Base-by-base conservation (phyloP, 1,284 basidiomycete genomes). In the Ceratobasidium sp. region DNA sequence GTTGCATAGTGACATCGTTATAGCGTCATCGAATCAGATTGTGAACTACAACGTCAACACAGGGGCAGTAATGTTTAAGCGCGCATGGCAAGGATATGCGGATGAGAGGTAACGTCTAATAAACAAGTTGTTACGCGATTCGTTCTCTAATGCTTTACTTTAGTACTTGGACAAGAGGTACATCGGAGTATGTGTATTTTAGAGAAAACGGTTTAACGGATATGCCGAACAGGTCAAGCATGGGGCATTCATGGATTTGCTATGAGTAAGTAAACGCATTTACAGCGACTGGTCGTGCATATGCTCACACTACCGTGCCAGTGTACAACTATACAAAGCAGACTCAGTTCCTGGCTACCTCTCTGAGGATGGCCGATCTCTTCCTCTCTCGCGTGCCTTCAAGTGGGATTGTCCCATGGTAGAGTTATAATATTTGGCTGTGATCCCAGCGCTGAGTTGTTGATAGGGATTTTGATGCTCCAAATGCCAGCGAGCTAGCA, bases 241-340 rank as follows among this genome's bases (percentile, higher is more conserved):
- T 91, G 89, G 89, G 89, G 84, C 5, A 84, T 90, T 39, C 89
- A 88, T 76, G 89, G 89, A 0, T 91, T 87, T 76, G 85, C 88
- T 0, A 88, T 87, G 76, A 89, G 89, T 90, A 76, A 55, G 86
- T 80, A 59, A 21, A 50, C 59, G 16, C 14, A 14, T 6, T 6
- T 39, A 6, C 14, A 6, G 36, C 14, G 6, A 39, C 14, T 14
- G 6, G 36, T 6, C 6, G 36, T 14, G 36, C 36, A 39, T 39
- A 39, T 14, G 14, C 14, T 6, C 36, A 6, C 36, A 39, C 36
- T 14, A 39, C 6, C 36, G 36, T 6, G 14, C 14, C 36, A 39
- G 36, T 39, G 36, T 39, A 39, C 36, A 39, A 39, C 36, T 39
- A 39, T 39, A 39, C 6, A 6, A 39, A 39, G 14, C 36, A 14